Percentiles rank a stretch among this genome's conserved stretches.
Conservation (phyloP, 106 monocot species). For the Vanilla planifolia region DNA sequence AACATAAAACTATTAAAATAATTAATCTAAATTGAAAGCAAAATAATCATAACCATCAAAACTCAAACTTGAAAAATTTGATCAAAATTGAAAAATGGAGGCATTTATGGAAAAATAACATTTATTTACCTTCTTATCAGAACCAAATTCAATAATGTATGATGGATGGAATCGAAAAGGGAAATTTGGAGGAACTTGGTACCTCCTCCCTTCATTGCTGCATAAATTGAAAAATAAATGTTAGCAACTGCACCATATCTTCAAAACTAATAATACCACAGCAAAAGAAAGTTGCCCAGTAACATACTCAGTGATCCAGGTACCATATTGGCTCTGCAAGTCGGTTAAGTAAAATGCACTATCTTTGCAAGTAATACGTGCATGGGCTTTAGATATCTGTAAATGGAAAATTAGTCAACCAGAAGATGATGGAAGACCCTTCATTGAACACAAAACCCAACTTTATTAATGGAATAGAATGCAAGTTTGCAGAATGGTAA, state of each 20-base stretch:
- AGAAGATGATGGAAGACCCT: background rate
- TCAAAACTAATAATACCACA: no score
- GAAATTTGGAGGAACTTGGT: slow-evolving; percentile 48
- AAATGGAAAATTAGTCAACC: background rate
- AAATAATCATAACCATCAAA: background rate
- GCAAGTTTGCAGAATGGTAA: no score
- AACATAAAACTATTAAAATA: background rate
- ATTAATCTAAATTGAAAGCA: background rate
- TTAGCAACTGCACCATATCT: background rate
- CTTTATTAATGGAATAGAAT: no score
- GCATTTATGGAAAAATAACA: background rate
- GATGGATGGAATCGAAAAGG: slow-evolving; percentile 76
- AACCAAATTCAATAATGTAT: slow-evolving; percentile 70
- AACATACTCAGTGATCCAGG: slow-evolving; percentile 89
- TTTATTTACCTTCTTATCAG: slow-evolving; percentile 67
- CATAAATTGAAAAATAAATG: background rate
- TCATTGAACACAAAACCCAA: background rate
- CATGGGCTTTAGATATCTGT: slow-evolving; percentile 69
- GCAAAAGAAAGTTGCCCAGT: background rate
- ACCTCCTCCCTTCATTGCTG: slow-evolving; percentile 87
- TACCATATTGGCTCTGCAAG: slow-evolving; percentile 71
- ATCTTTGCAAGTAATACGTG: slow-evolving; percentile 67
- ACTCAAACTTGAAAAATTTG: background rate
- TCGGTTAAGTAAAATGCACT: slow-evolving; percentile 87
- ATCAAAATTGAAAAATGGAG: background rate